Conservation (phyloP, 345 rosid genomes). For the Camelina laxa region DNA sequence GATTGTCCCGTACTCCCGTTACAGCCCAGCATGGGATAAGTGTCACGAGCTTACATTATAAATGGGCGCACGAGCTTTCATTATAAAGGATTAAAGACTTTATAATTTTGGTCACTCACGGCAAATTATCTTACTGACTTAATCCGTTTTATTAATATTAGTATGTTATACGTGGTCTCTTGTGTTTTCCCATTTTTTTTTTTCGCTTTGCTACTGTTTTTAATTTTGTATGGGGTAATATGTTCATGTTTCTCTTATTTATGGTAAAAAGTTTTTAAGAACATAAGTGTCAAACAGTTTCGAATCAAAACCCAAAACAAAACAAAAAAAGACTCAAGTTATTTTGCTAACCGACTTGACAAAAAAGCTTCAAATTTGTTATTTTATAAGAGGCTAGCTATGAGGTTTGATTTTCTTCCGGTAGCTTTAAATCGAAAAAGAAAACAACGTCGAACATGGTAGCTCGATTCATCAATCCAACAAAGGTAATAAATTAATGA, state of each 20-base stretch:
- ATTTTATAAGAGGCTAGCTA: background rate
- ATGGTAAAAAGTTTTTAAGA: too few species aligned
- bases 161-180: background rate
- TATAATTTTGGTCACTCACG: background rate
- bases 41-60: too few species aligned
- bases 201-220: too few species aligned
- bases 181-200: too few species aligned
- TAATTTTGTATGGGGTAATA: background rate
- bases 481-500: background rate
- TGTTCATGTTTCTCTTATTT: background rate
- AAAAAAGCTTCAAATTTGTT: background rate
- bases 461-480: conserved; percentile 13
- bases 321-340: too few species aligned
- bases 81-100: background rate
- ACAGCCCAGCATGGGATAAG: background rate
- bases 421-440: background rate
- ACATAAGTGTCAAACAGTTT: background rate
- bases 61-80: background rate
- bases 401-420: background rate
- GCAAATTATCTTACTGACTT: background rate
- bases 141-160: background rate
- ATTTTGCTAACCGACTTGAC: conserved; percentile 4
- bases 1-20: background rate
- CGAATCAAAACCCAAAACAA: too few species aligned
- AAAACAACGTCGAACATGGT: background rate